phyloP scores from a whole-genome alignment of 257 asterid genomes.

The Solanum pennellii region DNA sequence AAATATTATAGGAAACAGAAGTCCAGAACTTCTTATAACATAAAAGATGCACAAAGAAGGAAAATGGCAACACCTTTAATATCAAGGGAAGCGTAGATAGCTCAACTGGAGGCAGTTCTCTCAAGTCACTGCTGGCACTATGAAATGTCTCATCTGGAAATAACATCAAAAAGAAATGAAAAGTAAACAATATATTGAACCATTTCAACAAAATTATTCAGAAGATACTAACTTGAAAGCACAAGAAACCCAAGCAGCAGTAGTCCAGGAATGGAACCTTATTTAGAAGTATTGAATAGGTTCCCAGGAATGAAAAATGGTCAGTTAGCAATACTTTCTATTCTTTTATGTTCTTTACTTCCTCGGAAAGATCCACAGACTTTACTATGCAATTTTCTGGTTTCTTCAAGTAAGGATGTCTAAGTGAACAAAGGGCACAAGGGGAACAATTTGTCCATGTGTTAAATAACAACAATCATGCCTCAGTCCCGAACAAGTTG shows the following conservation, averaged over 20 bases:
- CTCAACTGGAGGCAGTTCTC: slow-evolving; percentile 94
- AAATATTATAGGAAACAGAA: background rate
- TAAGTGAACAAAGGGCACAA: background rate
- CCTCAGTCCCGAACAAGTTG: background rate
- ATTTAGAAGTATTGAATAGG: background rate
- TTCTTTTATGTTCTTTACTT: background rate
- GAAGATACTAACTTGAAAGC: background rate
- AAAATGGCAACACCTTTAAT: slow-evolving; percentile 55
- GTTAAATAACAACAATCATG: background rate
- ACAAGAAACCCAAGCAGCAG: background rate
- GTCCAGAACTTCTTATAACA: background rate
- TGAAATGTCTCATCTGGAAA: slow-evolving; percentile 65
- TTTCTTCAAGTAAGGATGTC: background rate
- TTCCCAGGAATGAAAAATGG: background rate
- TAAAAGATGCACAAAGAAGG: background rate
- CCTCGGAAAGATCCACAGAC: background rate
- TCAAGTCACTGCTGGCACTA: slow-evolving; percentile 58
- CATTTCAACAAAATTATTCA: background rate
- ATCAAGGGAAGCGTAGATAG: slow-evolving; percentile 73
- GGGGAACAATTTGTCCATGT: background rate
- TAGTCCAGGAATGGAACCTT: background rate
- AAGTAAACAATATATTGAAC: background rate
- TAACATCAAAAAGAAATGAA: background rate
- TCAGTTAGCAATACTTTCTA: background rate
- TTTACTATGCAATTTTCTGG: background rate